Evolutionary conservation across 2,329 filamentous ascomycete species (phyloP), one percentile per base, ranked within the genome.

Genomic region (Gaeumannomyces tritici): DNA sequence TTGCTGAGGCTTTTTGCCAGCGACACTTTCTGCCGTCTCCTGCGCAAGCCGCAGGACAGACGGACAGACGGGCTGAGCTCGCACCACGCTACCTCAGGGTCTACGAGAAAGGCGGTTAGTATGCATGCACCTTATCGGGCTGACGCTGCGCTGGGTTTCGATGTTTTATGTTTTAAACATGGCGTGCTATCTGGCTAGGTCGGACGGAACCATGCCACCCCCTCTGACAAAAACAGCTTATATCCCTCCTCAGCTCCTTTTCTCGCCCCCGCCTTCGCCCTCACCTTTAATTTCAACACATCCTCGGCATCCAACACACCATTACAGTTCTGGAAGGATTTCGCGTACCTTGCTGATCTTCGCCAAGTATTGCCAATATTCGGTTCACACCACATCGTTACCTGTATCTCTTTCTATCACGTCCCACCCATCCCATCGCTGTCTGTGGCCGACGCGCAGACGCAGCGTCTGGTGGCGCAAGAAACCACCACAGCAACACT

Each of bases 1-100:
- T 57, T 57, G 56, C 4, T 35, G 33, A 58, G 57, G 57, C 57
- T 58, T 58, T 58, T 58, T 58, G 29, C 57, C 56, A 42, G 33
- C 33, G 33, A 42, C 8, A 12, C 33, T 4, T n/a, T n/a, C 8
- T 18, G 42, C 42, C 42, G 7, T 47, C 33, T 33, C 33, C 33
- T 35, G 33, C 11, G 33, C 33, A 12, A 35, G 12, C 33, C 33
- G 15, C 33, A 35, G 33, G 33, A 11, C 33, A 13, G 33, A 35
- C 8, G 33, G 33, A 35, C 33, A 12, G 33, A n/a, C n/a, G n/a
- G 11, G 4, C 33, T 35, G 11, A 13, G 11, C 9, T 35, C 33
- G 12, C 33, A 35, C 4, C 33, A 2, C 12, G 33, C 33, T 35
- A 35, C 3, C 12, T 3, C 33, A 13, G 42, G 42, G 6, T 7